These are phyloP conservation scores for Candida silvicultrix DNA, from an alignment of 805 yeast species.

Conservation along the genomic window DNA sequence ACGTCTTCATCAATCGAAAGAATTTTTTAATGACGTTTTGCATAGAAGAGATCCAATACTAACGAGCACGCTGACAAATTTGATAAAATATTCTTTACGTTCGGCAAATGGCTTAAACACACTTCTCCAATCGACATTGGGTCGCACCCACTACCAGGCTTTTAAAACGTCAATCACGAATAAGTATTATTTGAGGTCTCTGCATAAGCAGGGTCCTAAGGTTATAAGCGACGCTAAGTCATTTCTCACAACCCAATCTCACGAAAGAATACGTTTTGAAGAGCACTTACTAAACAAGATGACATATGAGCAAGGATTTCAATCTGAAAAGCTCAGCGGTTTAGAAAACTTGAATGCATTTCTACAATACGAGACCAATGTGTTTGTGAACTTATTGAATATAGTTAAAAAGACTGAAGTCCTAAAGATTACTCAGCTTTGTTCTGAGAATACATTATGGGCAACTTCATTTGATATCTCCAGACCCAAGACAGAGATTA, in stretches of 20 bases:
- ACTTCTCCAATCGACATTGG: slow-evolving; percentile 17
- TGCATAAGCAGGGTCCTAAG: slow-evolving; percentile 18
- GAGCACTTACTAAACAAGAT: neutral
- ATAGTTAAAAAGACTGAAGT: slow-evolving; percentile 4
- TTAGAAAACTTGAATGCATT: slow-evolving; percentile 16
- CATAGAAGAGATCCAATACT: too few species aligned
- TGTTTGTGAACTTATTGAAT: slow-evolving; percentile 2
- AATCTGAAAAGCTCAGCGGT: slow-evolving; percentile 6
- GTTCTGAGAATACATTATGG: neutral
- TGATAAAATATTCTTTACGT: slow-evolving; percentile 2
- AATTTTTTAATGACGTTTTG: slow-evolving; percentile 5
- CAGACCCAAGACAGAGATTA: too few species aligned
- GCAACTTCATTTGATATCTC: neutral
- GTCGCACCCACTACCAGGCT: slow-evolving; percentile 16
- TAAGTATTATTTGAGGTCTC: slow-evolving; percentile 17
- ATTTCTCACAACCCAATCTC: slow-evolving; percentile 10
- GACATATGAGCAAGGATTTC: neutral
- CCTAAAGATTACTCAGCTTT: slow-evolving; percentile 5
- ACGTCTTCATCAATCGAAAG: slow-evolving; percentile 17
- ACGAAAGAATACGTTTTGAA: slow-evolving; percentile 9
- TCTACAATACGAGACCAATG: slow-evolving; percentile 4
- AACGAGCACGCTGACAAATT: neutral
- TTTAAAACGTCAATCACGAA: slow-evolving; percentile 18
- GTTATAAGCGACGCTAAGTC: slow-evolving; percentile 16
- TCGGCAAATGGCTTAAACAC: slow-evolving; percentile 14